Conservation (phyloP, 2,329 filamentous ascomycete species). For the Neofusicoccum umdonicola region DNA sequence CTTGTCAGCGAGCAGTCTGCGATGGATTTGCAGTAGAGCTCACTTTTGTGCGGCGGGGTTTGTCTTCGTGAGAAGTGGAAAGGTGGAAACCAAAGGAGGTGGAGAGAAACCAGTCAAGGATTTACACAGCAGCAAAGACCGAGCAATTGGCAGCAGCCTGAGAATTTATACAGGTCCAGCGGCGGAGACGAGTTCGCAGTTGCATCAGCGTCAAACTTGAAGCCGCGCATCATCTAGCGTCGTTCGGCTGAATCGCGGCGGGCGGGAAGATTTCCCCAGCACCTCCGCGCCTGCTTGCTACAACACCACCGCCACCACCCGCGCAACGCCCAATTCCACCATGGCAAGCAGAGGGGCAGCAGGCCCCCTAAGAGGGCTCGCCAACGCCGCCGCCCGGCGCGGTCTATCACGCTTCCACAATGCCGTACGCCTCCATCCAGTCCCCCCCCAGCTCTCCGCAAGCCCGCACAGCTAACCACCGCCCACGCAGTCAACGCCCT, state of each 20-base stretch:
- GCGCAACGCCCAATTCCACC: neutral
- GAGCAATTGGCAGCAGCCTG: neutral
- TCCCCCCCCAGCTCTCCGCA: neutral
- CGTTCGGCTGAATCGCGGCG: neutral
- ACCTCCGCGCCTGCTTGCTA: constrained; percentile 1
- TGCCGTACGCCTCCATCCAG: neutral
- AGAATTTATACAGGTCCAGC: neutral
- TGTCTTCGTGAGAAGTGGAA: neutral
- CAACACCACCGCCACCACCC: neutral
- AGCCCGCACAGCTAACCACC: neutral
- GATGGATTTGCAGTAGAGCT: constrained; percentile 20
- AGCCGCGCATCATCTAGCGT: neutral
- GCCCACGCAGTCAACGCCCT: constrained; percentile 2
- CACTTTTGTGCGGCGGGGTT: constrained; percentile 1
- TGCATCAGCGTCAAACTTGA: constrained; percentile 9
- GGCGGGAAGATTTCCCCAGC: constrained; percentile 7
- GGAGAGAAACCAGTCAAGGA: neutral
- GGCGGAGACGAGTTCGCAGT: neutral
- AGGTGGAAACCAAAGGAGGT: neutral
- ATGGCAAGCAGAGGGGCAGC: constrained; percentile 17
- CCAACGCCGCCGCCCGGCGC: neutral
- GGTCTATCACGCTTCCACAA: neutral
- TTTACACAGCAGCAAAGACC: neutral
- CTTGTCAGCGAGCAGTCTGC: neutral
- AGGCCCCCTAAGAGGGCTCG: constrained; percentile 8